Percentiles rank a stretch among this genome's conserved stretches.
These are phyloP conservation scores for Ambrosia trifida DNA, from an alignment of 129 eudicot species.

Conservation along the genomic window DNA sequence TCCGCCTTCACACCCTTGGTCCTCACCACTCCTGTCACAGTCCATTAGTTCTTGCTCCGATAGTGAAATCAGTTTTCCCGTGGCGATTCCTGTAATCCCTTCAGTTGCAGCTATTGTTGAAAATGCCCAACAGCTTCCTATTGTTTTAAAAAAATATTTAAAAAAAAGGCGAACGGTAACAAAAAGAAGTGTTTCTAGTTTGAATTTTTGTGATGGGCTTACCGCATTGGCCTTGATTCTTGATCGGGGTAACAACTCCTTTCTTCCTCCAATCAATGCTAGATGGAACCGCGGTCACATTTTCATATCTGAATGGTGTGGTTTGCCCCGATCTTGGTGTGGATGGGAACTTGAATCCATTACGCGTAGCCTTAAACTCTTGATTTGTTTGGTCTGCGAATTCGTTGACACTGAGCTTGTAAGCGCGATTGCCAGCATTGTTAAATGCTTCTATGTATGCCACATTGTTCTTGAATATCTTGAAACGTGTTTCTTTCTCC, in stretches of 20 bases:
- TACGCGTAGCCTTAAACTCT: neutral
- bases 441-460: slow-evolving; percentile 19
- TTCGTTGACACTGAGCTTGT: no score
- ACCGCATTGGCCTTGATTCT: slow-evolving; percentile 13
- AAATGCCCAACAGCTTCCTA: slow-evolving; percentile 89
- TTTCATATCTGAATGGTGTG: slow-evolving; percentile 66
- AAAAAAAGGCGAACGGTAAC: neutral
- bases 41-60: no score
- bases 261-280: slow-evolving; percentile 16
- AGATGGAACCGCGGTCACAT: slow-evolving; percentile 39
- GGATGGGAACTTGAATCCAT: neutral
- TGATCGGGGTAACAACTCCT: slow-evolving; percentile 16
- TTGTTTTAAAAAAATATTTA: neutral
- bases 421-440: no score
- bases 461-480: slow-evolving; percentile 59
- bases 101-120: slow-evolving; percentile 64
- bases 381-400: neutral
- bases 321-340: slow-evolving; percentile 40
- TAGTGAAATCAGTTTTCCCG: slow-evolving; percentile 55
- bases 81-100: slow-evolving; percentile 64
- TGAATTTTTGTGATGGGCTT: neutral
- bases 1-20: slow-evolving; percentile 37
- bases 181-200: neutral
- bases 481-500: slow-evolving; percentile 62
- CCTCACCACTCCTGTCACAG: no score